Evolutionary conservation across 1,284 basidiomycete genomes (phyloP), one percentile per base, ranked within the genome.

Genomic region (Vanrija humicola): DNA sequence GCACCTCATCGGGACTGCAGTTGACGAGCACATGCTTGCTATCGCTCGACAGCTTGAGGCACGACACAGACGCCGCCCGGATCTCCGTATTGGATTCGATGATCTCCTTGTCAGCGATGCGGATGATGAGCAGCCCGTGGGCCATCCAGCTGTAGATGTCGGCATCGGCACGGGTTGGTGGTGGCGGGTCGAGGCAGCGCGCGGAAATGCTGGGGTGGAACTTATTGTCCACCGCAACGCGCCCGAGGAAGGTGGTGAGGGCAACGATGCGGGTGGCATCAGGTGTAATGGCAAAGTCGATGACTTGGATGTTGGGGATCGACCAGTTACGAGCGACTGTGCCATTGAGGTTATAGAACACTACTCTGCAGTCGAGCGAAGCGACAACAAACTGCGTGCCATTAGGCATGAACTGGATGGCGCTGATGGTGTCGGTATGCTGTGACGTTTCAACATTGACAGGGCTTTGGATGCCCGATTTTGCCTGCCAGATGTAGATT

Each of bases 321-420:
- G 80, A 80, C 86, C 89, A 92, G 50, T 82, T 80, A 53, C 88
- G 83, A 46, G 81, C 80, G 56, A 85, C 77, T 59, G 82, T 84
- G 19, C 93, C 93, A 44, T 65, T 46, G 16, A 56, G 39, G 43
- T 45, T 47, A 90, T 93, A 98, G 62, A 88, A 84, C 43, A 89
- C 83, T 54, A 98, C 85, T 74, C 86, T 87, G 62, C 86, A 84
- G 74, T 99, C 95, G 76, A 96, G 81, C 42, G 88, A 89, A 45
- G 88, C 88, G 5, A 91, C 96, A 59, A 97, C 83, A 72, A 98
- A 98, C 12, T 89, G 89, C 16, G 84, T 84, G 29, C 88, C 88
- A 72, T 96, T 87, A 9, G 91, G 88, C 46, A 94, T 78, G 91
- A 93, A 98, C 42, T 85, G 82, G 43, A 96, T 81, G 0, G 90